These are phyloP conservation scores for Eruca vesicaria DNA, from an alignment of 441 rosid genomes.

Conservation along the genomic window DNA sequence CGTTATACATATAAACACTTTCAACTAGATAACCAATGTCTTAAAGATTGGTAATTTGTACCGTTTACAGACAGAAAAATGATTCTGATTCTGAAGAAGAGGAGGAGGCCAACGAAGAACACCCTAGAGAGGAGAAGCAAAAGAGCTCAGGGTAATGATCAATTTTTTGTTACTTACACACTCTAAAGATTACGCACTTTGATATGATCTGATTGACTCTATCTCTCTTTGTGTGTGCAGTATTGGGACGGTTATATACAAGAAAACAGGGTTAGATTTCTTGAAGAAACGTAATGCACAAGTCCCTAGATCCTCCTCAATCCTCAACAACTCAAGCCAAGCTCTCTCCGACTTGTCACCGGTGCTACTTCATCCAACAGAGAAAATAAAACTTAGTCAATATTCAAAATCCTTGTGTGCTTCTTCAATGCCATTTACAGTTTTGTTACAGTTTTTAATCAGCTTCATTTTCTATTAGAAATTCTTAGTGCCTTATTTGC, in stretches of 20 bases:
- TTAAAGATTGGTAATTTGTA: neutral
- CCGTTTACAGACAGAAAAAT: slow-evolving; percentile 53
- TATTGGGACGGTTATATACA: slow-evolving; percentile 59
- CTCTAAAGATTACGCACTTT: neutral
- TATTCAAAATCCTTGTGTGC: neutral
- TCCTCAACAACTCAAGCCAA: slow-evolving; percentile 70
- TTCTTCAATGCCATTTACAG: slow-evolving; percentile 1
- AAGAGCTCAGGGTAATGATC: slow-evolving; percentile 60
- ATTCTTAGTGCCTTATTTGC: neutral
- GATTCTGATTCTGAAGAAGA: slow-evolving; percentile 70
- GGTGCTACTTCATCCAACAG: slow-evolving; percentile 48
- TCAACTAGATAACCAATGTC: slow-evolving; percentile 7
- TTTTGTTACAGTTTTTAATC: neutral
- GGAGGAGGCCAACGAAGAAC: slow-evolving; percentile 44
- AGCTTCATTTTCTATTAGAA: neutral
- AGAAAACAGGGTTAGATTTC: slow-evolving; percentile 68
- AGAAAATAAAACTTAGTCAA: neutral
- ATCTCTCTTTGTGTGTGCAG: slow-evolving; percentile 42
- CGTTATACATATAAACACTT: neutral
- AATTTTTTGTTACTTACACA: neutral
- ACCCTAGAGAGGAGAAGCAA: slow-evolving; percentile 53
- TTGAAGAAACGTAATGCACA: slow-evolving; percentile 77
- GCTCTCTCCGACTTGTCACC: slow-evolving; percentile 70
- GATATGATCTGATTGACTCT: neutral
- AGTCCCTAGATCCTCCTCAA: slow-evolving; percentile 69